These are phyloP conservation scores for Cytospora piceicola DNA, from an alignment of 2,329 filamentous ascomycete species.

Conservation along the genomic window DNA sequence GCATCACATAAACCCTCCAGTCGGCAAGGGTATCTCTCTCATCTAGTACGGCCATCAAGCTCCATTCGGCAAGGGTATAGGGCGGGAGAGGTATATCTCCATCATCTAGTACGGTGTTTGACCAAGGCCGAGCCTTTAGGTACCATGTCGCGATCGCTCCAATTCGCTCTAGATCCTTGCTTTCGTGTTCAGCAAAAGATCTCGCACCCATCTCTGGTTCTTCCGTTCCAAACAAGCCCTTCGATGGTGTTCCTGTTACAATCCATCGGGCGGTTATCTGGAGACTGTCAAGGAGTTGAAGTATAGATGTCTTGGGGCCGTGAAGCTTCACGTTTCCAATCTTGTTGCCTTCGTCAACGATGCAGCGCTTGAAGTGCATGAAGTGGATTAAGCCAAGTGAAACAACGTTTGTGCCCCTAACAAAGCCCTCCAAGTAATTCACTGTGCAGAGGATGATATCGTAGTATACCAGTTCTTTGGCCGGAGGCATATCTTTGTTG, in stretches of 20 bases:
- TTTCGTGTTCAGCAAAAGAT: conserved; percentile 55
- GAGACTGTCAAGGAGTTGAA: conserved; percentile 56
- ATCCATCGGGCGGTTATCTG: conserved; percentile 79
- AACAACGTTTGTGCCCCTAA: too few species aligned
- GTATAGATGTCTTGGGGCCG: conserved; percentile 57
- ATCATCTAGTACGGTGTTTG: conserved; percentile 58
- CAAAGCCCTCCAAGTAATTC: conserved; percentile 70
- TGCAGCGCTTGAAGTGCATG: conserved; percentile 84
- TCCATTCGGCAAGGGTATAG: conserved; percentile 70
- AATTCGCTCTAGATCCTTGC: conserved; percentile 67
- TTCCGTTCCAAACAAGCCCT: conserved; percentile 78
- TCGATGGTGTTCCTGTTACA: conserved; percentile 87
- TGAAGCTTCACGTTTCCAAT: conserved; percentile 68
- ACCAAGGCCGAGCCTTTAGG: conserved; percentile 78
- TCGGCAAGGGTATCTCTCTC: conserved; percentile 62
- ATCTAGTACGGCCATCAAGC: conserved; percentile 50
- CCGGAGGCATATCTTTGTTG: conserved; percentile 48
- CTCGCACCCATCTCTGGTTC: conserved; percentile 36
- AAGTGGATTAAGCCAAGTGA: too few species aligned
- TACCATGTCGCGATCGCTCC: conserved; percentile 71
- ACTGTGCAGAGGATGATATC: conserved; percentile 82
- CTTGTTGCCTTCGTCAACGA: conserved; percentile 90
- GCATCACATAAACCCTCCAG: conserved; percentile 75
- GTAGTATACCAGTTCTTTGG: conserved; percentile 60
- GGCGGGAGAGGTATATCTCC: too few species aligned